Base-by-base conservation (phyloP, 306 rosid species). In the Myrica gale region DNA sequence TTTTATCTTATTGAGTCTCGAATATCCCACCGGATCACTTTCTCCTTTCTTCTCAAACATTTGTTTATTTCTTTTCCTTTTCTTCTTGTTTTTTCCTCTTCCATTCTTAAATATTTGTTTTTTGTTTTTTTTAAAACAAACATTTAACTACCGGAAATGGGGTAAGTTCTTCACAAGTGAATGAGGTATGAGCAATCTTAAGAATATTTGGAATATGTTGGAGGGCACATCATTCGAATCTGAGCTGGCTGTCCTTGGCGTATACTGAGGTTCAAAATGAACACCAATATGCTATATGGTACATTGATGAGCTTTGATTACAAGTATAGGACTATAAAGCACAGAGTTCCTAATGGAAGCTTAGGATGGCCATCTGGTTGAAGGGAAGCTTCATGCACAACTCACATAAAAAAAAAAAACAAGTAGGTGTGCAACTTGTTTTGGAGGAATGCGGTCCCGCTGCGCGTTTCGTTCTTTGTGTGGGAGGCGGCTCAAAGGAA, bases 231-330 rank as follows among this genome's bases (percentile, higher is more conserved):
- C 8, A 45, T 26, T 1, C 15, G 42, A 72, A 56, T 48, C 42
- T 11, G 42, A 65, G 69, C 47, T 65, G 70, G 70, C 50, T 41
- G 21, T 65, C 48, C 50, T 65, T 42, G 32, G 50, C 70, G 17
- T 42, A 65, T 13, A 17, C 68, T 61, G 37, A 32, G 42, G 44
- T 61, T 61, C n/a, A 61, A 61, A 61, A 61, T 61, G 68, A 32
- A 32, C 1, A 32, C 68, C 6, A 61, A 61, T 32, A 6, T 37
- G 15, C 17, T 16, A 52, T 0, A 52, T 52, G 5, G 5, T 52
- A 52, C 68, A 7, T 37, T 32, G n/a, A 61, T 2, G 68, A 26
- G 68, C 68, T 61, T 26, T 61, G 68, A 32, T 37, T 61, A 17
- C 32, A 26, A 61, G 67, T 8, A 65, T 23, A 41, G 48, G 69